Conservation (phyloP, 352 stramenopile genomes). For the Phytopythium helicoides region DNA sequence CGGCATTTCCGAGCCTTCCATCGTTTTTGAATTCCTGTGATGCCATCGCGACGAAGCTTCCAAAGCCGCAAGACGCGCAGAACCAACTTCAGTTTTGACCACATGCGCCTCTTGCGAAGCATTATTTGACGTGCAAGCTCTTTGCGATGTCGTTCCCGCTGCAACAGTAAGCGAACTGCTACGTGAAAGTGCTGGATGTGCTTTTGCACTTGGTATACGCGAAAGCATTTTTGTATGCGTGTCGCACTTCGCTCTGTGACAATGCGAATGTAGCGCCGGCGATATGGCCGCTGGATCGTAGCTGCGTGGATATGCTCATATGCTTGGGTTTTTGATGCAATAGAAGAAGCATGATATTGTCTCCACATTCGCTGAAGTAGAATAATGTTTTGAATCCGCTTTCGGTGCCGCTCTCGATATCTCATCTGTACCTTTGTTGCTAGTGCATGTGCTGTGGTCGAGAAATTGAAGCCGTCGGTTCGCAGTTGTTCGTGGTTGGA, state of each 20-base stretch:
- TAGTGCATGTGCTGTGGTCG: constrained; percentile 26
- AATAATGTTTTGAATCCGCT: constrained; percentile 18
- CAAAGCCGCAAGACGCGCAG: constrained; percentile 14
- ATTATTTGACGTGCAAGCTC: constrained; percentile 15
- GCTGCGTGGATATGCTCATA: constrained; percentile 22
- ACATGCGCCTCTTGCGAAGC: constrained; percentile 16
- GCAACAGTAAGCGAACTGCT: constrained; percentile 27
- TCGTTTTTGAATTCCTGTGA: constrained; percentile 20
- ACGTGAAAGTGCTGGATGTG: constrained; percentile 30
- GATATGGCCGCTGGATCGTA: constrained; percentile 37
- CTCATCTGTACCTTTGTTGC: constrained; percentile 31
- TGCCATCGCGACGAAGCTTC: constrained; percentile 3
- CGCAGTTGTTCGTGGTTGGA: constrained; percentile 28
- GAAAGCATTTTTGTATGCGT: constrained; percentile 44
- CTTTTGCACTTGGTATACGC: constrained; percentile 36
- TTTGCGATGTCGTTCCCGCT: constrained; percentile 13
- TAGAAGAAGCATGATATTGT: constrained; percentile 11
- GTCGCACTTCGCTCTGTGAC: constrained; percentile 15
- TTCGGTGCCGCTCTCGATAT: constrained; percentile 30
- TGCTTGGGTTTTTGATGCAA: constrained; percentile 4
- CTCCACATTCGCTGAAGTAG: constrained; percentile 43
- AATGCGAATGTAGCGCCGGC: constrained; percentile 12
- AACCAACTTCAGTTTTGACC: constrained; percentile 14
- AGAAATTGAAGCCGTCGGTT: constrained; percentile 43
- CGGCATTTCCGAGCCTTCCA: constrained; percentile 23